phyloP scores from a whole-genome alignment of 345 rosid species.

The Heritiera fomes region DNA sequence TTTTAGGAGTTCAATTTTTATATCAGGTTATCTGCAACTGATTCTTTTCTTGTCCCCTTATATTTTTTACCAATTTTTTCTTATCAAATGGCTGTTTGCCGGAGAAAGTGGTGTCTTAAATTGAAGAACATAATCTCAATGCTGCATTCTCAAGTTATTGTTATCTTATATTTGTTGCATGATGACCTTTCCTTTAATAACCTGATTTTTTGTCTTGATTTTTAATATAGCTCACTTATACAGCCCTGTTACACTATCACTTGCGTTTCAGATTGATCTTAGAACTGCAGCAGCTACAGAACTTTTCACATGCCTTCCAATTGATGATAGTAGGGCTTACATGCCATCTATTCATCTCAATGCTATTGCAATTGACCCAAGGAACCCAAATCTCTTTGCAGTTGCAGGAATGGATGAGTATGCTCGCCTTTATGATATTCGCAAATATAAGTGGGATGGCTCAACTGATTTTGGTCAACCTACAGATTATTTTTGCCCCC shows the following conservation, averaged over 20 bases:
- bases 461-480: constrained; percentile 59
- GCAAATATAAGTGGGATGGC: constrained; percentile 61
- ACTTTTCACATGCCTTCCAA: constrained; percentile 65
- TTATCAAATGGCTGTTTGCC: neutral
- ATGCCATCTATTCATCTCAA: constrained; percentile 49
- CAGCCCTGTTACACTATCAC: constrained; percentile 17
- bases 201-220: neutral
- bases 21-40: neutral
- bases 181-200: constrained; percentile 14
- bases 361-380: constrained; percentile 79
- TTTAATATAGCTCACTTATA: constrained; percentile 9
- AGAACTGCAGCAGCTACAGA: constrained; percentile 60
- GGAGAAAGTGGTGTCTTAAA: neutral
- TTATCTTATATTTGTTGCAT: constrained; percentile 12
- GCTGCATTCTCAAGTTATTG: neutral
- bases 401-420: constrained; percentile 83
- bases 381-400: constrained; percentile 74
- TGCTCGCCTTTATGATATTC: constrained; percentile 80
- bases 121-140: neutral
- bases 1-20: neutral
- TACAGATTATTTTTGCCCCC: constrained; percentile 67
- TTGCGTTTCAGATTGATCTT: constrained; percentile 78
- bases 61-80: neutral
- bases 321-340: constrained; percentile 33
- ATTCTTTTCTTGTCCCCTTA: neutral